phyloP scores from a whole-genome alignment of 108 stramenopile species.

The Asterionellopsis glacialis region DNA sequence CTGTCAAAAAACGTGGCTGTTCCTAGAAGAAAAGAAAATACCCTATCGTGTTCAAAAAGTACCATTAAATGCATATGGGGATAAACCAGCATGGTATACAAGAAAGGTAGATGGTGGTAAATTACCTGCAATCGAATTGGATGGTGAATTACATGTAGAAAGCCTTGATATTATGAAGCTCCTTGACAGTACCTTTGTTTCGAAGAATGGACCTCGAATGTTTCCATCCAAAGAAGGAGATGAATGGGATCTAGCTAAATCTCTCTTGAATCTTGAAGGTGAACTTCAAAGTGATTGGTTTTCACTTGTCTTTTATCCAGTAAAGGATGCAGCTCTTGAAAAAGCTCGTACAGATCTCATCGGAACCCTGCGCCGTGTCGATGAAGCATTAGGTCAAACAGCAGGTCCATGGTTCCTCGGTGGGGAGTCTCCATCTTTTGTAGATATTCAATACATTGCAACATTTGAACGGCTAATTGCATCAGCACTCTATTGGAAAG shows the following conservation, averaged over 20 bases:
- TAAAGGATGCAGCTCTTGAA: conserved; percentile 21
- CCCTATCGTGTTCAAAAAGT: conserved; percentile 71
- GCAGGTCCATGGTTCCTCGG: conserved; percentile 66
- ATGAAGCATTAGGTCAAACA: conserved; percentile 29
- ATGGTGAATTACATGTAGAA: conserved; percentile 43
- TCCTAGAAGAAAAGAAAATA: conserved; percentile 62
- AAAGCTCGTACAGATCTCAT: conserved; percentile 38
- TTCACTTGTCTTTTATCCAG: background rate
- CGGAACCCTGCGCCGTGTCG: conserved; percentile 52
- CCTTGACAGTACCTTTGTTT: conserved; percentile 35
- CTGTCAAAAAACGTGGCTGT: conserved; percentile 67
- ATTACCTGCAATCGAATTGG: conserved; percentile 48
- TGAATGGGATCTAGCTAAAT: background rate
- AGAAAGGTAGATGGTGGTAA: conserved; percentile 30
- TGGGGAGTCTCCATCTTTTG: conserved; percentile 23
- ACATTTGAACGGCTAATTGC: conserved; percentile 70
- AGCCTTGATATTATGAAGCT: conserved; percentile 47
- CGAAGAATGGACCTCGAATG: conserved; percentile 12
- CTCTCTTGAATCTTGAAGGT: background rate
- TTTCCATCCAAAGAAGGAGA: background rate
- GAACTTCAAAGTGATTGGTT: background rate
- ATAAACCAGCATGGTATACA: conserved; percentile 41
- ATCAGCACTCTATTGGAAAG: conserved; percentile 70
- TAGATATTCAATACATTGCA: conserved; percentile 64
- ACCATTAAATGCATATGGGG: conserved; percentile 67